Evolutionary conservation across 2,329 filamentous ascomycete species (phyloP), one percentile per base, ranked within the genome.

Genomic region (Aureobasidium melanogenum): DNA sequence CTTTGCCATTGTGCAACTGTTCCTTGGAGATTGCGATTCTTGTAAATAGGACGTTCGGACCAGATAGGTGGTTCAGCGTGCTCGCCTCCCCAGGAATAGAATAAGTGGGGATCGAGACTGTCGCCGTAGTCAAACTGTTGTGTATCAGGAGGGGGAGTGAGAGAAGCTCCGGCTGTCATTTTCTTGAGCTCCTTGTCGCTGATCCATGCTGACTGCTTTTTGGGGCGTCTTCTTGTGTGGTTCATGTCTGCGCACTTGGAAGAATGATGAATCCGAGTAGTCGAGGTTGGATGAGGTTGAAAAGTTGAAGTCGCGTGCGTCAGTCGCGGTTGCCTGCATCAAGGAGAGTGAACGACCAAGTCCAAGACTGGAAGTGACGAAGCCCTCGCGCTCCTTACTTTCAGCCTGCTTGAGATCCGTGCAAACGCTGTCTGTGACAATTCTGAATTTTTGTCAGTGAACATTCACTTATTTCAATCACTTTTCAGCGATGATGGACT

Each of bases 141-240:
- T 7, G 1, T 34, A 24, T 38, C 17, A 4, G 34, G 32, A 10
- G 54, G 54, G n/a, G 30, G 36, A 12, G 56, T 30, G 19, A 39
- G n/a, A 10, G 46, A 34, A 2, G 26, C 44, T 12, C 36, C 30
- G 5, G 43, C 55, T 10, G 55, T 60, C 24, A 60, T 50, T 24
- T 26, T 32, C 36, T 60, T 51, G 17, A 60, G 46, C 12, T 60
- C 57, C 9, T 24, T 58, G 9, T 38, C 28, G 39, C 61, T 61
- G 59, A 63, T 62, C 59, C 63, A 63, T 17, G 63, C 43, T 5
- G 58, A 64, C 8, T 61, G 28, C 17, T 43, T 52, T 17, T 48
- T 60, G 17, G 24, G 26, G 10, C 2, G 48, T 6, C 8, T 51
- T 14, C 24, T 51, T 19, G 12, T 19, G 48, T 26, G 2, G 5